Base-by-base conservation (phyloP, 805 yeast genomes). In the Pichia deserticola region DNA sequence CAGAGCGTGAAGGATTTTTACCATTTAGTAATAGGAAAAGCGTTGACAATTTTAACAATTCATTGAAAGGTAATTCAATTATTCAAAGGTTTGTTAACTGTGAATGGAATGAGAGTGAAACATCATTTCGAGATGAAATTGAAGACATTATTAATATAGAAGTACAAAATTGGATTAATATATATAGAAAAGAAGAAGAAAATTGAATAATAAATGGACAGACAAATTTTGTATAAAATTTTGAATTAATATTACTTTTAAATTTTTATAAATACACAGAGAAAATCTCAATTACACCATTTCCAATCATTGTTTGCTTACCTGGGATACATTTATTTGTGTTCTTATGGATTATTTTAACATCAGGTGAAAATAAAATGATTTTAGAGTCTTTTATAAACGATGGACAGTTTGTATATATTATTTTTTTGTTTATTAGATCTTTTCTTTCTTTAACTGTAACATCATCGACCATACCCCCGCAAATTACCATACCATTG, bases 1-100 rank as follows among this genome's bases (percentile, higher is more conserved):
- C 60, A 35, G 71, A 67, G 48, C 51, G 72, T 33, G 60, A 54
- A 38, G 51, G 51, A 9, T 42, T 35, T 40, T n/a, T 47, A 15
- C 52, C 52, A 7, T 51, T 54, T 20, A 38, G 40, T 8, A 47
- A 54, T 33, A 51, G 53, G 40, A 50, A 47, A 42, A 25, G 43
- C 11, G 49, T 54, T 38, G 57, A 54, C 42, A 6, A 11, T 3
- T 39, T 54, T 32, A 20, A 29, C n/a, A 13, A 25, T 5, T 12
- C 37, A 1, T 47, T 30, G 11, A 42, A 32, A 6, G 12, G 35
- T 11, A 47, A 42, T 41, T 30, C 49, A 3, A 51, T 54, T n/a
- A 36, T 54, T 0, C 13, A 10, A 20, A 44, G 34, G 13, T 54
- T 54, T 33, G 42, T 45, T 1, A 42, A 42, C 29, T 47, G 51